Percentiles rank a stretch among this genome's conserved stretches.
phyloP scores from a whole-genome alignment of 805 yeast species.

The Yarrowia keelungensis region DNA sequence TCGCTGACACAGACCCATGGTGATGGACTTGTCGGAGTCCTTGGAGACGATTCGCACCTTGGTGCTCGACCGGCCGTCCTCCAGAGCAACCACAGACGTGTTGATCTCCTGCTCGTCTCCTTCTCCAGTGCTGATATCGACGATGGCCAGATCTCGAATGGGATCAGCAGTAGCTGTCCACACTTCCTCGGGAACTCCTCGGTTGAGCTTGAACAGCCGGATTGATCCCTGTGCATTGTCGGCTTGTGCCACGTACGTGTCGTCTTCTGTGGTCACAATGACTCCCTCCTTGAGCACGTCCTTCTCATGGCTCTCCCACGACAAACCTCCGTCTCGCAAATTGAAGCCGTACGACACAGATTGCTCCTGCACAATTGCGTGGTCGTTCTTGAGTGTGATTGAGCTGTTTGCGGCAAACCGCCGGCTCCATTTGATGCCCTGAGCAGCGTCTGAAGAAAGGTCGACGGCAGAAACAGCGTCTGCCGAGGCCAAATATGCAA shows the following conservation, averaged over 20 bases:
- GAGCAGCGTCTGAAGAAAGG: conserved; percentile 7
- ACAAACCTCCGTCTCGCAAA: conserved; percentile 17
- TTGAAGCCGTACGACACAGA: conserved; percentile 29
- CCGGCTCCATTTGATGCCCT: conserved; percentile 21
- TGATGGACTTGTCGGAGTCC: conserved; percentile 4
- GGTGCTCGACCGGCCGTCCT: conserved; percentile 31
- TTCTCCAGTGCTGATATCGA: conserved; percentile 6
- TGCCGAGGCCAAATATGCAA: conserved; percentile 31
- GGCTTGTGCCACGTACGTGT: conserved; percentile 21
- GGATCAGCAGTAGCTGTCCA: conserved; percentile 10
- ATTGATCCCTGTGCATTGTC: conserved; percentile 12
- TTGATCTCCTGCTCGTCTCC: neutral
- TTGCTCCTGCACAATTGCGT: conserved; percentile 10
- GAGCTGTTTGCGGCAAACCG: conserved; percentile 7
- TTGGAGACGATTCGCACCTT: conserved; percentile 19
- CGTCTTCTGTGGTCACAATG: conserved; percentile 28
- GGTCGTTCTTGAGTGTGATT: conserved; percentile 32
- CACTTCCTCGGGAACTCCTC: conserved; percentile 34
- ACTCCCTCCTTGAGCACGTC: conserved; percentile 11
- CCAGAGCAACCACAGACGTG: conserved; percentile 27
- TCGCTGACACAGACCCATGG: conserved; percentile 33
- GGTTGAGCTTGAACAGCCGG: conserved; percentile 17
- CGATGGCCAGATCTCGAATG: conserved; percentile 22
- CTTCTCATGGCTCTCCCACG: conserved; percentile 32
- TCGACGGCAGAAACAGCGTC: conserved; percentile 25